Evolutionary conservation across 306 rosid species (phyloP).

Genomic region (Cucurbita pepo): DNA sequence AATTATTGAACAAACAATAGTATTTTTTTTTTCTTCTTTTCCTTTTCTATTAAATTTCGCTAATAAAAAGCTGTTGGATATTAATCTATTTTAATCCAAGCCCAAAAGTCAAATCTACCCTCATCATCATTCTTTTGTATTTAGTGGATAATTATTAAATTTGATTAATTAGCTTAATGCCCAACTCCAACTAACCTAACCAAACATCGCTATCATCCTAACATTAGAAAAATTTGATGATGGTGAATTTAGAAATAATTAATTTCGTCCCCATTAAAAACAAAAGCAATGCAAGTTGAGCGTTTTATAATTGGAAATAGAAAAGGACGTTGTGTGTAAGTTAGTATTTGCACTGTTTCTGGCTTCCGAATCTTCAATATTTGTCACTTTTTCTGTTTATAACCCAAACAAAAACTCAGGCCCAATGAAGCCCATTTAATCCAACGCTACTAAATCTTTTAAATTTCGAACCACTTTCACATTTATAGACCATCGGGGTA

Average conservation of each 20-base stretch:
- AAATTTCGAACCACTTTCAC: too few relatives aligned
- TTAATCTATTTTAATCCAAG: not conserved
- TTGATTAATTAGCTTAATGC: not conserved
- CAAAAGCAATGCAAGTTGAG: not conserved
- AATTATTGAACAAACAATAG: not conserved
- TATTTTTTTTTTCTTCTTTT: not conserved
- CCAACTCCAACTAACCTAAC: not conserved
- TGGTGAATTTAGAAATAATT: not conserved
- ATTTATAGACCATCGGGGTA: too few relatives aligned
- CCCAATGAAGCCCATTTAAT: too few relatives aligned
- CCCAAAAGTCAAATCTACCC: not conserved
- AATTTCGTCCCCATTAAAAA: too few relatives aligned
- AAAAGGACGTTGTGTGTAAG: not conserved
- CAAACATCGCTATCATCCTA: not conserved
- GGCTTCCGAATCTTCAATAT: not conserved
- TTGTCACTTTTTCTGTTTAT: not conserved
- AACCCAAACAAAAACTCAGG: not conserved
- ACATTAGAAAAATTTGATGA: not conserved
- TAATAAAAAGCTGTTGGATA: too few relatives aligned
- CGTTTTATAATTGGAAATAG: not conserved
- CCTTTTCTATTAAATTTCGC: not conserved
- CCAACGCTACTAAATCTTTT: too few relatives aligned
- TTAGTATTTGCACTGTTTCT: not conserved
- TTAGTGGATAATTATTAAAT: not conserved
- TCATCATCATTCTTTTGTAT: not conserved